Conservation (phyloP, 257 asterid species). For the Rhazya stricta region DNA sequence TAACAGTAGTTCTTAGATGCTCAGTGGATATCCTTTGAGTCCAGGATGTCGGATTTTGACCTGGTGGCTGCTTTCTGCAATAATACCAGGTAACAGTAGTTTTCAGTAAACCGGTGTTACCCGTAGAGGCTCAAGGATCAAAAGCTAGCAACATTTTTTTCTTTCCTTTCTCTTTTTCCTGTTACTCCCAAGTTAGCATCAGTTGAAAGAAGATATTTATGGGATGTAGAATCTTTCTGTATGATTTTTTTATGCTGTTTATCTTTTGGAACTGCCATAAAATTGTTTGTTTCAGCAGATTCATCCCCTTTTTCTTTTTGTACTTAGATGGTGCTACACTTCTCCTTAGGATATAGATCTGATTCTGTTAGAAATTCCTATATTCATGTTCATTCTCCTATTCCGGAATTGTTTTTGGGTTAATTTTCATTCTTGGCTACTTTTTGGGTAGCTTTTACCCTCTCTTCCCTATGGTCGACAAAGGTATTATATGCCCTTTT, state of each 20-base stretch:
- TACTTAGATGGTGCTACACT: neutral
- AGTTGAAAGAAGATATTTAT: constrained; percentile 1
- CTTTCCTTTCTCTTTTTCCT: neutral
- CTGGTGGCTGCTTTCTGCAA: constrained; percentile 4
- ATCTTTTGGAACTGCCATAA: neutral
- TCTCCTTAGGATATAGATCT: neutral
- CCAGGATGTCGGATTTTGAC: constrained; percentile 9
- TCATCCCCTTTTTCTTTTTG: neutral
- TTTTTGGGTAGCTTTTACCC: too few relatives aligned
- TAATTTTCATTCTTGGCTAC: neutral
- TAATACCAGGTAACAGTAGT: constrained; percentile 6
- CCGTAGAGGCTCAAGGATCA: neutral
- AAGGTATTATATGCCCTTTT: too few relatives aligned
- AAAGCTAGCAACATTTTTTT: constrained; percentile 1
- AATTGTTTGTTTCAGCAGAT: neutral
- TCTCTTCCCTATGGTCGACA: too few relatives aligned
- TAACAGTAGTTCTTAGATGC: constrained; percentile 12
- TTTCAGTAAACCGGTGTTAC: constrained; percentile 2
- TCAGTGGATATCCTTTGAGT: constrained; percentile 6
- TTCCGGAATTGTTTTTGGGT: neutral
- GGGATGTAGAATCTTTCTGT: neutral
- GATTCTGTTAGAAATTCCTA: neutral
- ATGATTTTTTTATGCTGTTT: neutral
- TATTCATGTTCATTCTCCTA: neutral
- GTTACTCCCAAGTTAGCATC: neutral